Evolutionary conservation across 805 yeast genomes (phyloP), one percentile per base, ranked within the genome.

Genomic region (Torulaspora franciscae): DNA sequence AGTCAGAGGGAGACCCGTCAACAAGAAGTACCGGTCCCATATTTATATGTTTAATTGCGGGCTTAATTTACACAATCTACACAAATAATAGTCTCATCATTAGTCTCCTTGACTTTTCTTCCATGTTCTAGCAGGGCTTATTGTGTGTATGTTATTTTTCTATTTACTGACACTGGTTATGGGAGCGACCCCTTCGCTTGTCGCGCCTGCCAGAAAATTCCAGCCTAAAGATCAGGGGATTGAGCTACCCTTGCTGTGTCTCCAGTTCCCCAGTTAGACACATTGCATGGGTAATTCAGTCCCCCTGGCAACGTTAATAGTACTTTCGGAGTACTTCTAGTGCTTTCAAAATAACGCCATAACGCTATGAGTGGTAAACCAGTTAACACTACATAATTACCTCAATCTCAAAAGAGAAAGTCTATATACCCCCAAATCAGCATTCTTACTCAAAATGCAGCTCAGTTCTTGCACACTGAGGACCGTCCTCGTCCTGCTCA

Each of bases 131-230:
- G 10, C 36, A 32, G 25, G 13, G 8, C 15, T 15, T 24, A 7
- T 24, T 25, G 14, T 19, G 14, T 10, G 19, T 30, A 7, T 14
- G 14, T 32, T 23, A 14, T 39, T n/a, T 14, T 32, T n/a, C 28
- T 32, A 32, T 32, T 23, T 32, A 39, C 42, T 39, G 42, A 39
- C 42, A 32, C 37, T 39, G 24, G 27, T 11, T n/a, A 4, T 33
- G 19, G 34, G 6, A 32, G 42, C 32, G 32, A 24, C 42, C 42
- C 42, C 25, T 39, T 14, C 19, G 42, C 26, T 10, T 32, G 37
- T 19, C 29, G 42, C 33, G 17, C 29, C 32, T 32, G 37, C 42
- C 15, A 39, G 42, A 39, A 39, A 19, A 24, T 39, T 39, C 42
- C 42, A 23, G 37, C 25, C 32, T 10, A 33, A n/a, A 33, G 26